Base-by-base conservation (phyloP, 2,329 filamentous ascomycete genomes). In the Sclerotinia trifoliorum region DNA sequence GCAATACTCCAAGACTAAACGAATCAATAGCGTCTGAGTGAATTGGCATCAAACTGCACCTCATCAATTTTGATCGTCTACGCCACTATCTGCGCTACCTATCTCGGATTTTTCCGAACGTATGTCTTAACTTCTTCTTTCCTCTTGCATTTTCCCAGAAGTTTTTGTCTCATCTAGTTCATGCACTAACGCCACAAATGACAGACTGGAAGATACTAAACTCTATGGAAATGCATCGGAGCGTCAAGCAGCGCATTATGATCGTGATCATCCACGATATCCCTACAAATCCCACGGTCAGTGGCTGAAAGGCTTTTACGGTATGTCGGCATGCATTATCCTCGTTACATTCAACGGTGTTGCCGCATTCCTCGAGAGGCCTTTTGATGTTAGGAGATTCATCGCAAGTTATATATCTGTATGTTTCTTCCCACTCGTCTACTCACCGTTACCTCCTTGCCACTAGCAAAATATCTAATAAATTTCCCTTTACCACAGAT, bases 1-100 rank as follows among this genome's bases (percentile, higher is more conserved):
- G 17, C 13, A 1, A 44, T 15, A 24, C 1, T 46, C 13, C 35
- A n/a, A 49, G 11, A 70, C 56, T 72, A 51, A 51, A 32, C 21
- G n/a, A 32, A 56, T 32, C 6, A 19, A 46, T 65, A 80, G 79
- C 73, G 78, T 46, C 70, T 81, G 39, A 74, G 75, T 24, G 79
- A 80, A 68, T 74, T 81, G 19, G 77, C 77, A 13, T 77, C 78
- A 56, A 80, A 79, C 58, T 79, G 76, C 65, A 78, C 78, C 1
- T 78, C 79, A 7, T 79, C 80, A 17, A 80, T 77, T 70, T 71
- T 81, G n/a, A 78, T 81, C 54, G 79, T 80, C 2, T 81, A 80
- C 58, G 73, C 75, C 26, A 76, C 77, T 19, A 80, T 81, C 21
- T 81, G 79, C 65, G 79, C 77, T 29, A 80, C 80, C 0, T 81